phyloP scores from a whole-genome alignment of 169 alveolate species.

The Plasmodium gonderi region DNA sequence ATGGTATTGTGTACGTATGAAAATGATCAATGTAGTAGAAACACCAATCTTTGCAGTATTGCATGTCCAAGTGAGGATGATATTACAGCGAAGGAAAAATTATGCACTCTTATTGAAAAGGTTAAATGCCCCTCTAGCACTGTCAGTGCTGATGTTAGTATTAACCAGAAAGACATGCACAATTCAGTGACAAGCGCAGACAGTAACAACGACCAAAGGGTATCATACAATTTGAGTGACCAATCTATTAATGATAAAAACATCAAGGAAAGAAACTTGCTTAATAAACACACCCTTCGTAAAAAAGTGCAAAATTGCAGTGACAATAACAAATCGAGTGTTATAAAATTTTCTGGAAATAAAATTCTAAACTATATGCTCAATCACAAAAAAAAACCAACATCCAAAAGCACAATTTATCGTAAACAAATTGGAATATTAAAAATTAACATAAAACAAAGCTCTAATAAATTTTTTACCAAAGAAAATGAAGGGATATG shows the following conservation, averaged over 20 bases:
- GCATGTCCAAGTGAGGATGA: not conserved
- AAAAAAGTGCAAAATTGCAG: not conserved
- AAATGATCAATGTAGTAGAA: not conserved
- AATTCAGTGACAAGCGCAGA: not conserved
- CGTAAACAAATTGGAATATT: constrained; percentile 9
- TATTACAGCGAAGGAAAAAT: not conserved
- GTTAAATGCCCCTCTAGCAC: not conserved
- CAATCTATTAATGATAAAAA: not conserved
- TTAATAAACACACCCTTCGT: not conserved
- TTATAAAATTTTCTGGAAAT: not conserved
- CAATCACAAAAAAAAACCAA: not conserved
- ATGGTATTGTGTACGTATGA: not conserved
- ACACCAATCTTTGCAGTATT: not conserved
- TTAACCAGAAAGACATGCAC: not conserved
- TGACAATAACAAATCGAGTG: not conserved
- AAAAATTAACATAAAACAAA: constrained; percentile 2
- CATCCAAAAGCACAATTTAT: constrained; percentile 5
- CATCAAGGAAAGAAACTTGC: not conserved
- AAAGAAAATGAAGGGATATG: not conserved
- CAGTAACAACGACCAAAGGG: not conserved
- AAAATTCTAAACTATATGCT: constrained; percentile 25
- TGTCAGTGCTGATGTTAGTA: not conserved
- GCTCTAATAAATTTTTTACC: not conserved
- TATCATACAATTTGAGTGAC: not conserved
- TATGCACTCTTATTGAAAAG: not conserved